A percentile compares a stretch with the other conserved stretches of the same genome.
Conservation (phyloP, 305 asterid genomes). For the Ilex paraguariensis region DNA sequence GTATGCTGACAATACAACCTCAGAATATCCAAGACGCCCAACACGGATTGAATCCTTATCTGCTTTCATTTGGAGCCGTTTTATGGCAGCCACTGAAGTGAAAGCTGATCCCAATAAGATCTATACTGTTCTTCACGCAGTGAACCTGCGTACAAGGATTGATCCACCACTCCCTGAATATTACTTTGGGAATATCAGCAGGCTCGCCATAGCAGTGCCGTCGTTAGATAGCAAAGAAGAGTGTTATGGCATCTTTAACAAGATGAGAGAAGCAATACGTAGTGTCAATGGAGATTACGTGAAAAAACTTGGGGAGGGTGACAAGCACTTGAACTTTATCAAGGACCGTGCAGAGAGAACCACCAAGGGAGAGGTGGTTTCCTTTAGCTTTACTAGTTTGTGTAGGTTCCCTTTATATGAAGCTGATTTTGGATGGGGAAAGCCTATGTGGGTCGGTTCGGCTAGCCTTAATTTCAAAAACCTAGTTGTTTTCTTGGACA, state of each 20-base stretch:
- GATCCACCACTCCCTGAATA: not conserved
- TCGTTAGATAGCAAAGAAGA: not conserved
- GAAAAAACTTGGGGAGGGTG: not conserved
- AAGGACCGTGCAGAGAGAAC: not conserved
- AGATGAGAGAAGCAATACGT: not conserved
- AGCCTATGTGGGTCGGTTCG: not conserved
- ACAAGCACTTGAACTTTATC: not conserved
- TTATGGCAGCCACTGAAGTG: not conserved
- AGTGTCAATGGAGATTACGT: not conserved
- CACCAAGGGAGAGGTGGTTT: not conserved
- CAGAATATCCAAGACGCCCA: not conserved
- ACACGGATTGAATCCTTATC: slow-evolving; percentile 4
- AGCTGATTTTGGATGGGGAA: not conserved
- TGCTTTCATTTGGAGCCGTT: not conserved
- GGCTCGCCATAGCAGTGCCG: not conserved
- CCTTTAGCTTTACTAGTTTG: not conserved
- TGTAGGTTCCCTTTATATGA: not conserved
- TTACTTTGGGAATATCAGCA: slow-evolving; percentile 4
- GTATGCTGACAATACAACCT: not conserved
- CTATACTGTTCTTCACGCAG: not conserved
- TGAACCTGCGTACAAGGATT: slow-evolving; percentile 6
- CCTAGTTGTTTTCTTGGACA: not conserved
- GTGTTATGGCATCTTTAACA: not conserved
- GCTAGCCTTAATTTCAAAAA: not conserved
- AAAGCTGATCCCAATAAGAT: not conserved